A percentile compares a stretch with the other conserved stretches of the same genome.
Conservation (phyloP, 2,329 filamentous ascomycete genomes). For the Fonsecaea multimorphosa region DNA sequence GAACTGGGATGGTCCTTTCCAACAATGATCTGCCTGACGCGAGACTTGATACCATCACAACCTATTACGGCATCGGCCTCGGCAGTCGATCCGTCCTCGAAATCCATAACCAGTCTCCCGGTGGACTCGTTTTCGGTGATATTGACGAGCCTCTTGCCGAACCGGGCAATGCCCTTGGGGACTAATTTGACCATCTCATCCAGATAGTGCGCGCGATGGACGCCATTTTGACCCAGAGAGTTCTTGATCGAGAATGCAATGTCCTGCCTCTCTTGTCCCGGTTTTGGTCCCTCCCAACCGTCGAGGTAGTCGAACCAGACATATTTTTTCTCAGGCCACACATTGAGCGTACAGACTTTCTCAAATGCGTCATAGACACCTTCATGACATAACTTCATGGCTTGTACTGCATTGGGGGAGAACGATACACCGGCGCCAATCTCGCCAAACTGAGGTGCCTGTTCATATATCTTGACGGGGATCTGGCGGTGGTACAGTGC, state of each 20-base stretch:
- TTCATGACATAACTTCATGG: slow-evolving; percentile 55
- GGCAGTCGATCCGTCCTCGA: slow-evolving; percentile 52
- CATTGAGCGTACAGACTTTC: slow-evolving; percentile 42
- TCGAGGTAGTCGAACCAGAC: slow-evolving; percentile 53
- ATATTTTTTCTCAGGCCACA: slow-evolving; percentile 44
- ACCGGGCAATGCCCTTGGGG: slow-evolving; percentile 50
- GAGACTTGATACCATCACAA: slow-evolving; percentile 69
- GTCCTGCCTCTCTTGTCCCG: slow-evolving; percentile 44
- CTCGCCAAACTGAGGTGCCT: slow-evolving; percentile 56
- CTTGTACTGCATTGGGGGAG: slow-evolving; percentile 56
- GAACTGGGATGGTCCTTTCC: slow-evolving; percentile 54
- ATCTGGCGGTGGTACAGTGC: slow-evolving; percentile 39
- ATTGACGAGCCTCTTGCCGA: slow-evolving; percentile 49
- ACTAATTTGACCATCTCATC: slow-evolving; percentile 57
- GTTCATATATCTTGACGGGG: slow-evolving; percentile 51
- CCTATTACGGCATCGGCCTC: slow-evolving; percentile 56
- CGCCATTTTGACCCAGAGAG: slow-evolving; percentile 40
- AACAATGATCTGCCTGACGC: slow-evolving; percentile 60
- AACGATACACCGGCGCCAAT: slow-evolving; percentile 60
- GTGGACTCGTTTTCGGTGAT: slow-evolving; percentile 22
- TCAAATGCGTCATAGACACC: slow-evolving; percentile 51
- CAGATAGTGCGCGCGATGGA: slow-evolving; percentile 58
- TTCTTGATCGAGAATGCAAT: slow-evolving; percentile 50
- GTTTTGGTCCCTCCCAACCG: slow-evolving; percentile 41
- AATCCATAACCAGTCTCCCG: slow-evolving; percentile 48